Evolutionary conservation across 2,329 filamentous ascomycete species (phyloP).

Genomic region (Aspergillus novoparasiticus): DNA sequence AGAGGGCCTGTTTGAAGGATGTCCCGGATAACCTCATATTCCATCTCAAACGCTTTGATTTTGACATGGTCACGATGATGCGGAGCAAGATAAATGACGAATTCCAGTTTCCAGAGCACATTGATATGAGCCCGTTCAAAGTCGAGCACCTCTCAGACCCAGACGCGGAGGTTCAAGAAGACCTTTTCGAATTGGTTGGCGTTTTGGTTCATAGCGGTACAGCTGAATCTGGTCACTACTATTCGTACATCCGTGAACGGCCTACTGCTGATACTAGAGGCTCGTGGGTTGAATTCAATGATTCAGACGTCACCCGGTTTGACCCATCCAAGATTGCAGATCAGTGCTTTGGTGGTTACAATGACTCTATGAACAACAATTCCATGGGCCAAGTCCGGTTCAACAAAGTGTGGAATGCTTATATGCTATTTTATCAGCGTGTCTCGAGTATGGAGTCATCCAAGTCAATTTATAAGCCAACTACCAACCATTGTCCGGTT

Average conservation of each 20-base stretch:
- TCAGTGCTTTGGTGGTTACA: conserved; percentile 77
- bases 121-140: conserved; percentile 89
- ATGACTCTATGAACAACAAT: conserved; percentile 56
- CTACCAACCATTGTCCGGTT: conserved; percentile 52
- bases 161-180: conserved; percentile 58
- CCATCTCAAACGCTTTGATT: conserved; percentile 71
- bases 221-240: conserved; percentile 94
- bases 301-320: conserved; percentile 77
- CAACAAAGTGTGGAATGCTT: conserved; percentile 80
- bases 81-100: conserved; percentile 94
- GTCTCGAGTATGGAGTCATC: conserved; percentile 64
- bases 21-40: conserved; percentile 94
- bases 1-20: conserved; percentile 87
- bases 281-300: conserved; percentile 91
- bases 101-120: conserved; percentile 80
- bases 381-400: conserved; percentile 49
- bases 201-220: conserved; percentile 91
- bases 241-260: conserved; percentile 88
- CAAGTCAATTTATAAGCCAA: conserved; percentile 50
- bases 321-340: conserved; percentile 72
- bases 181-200: conserved; percentile 91
- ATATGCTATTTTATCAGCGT: conserved; percentile 97
- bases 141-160: conserved; percentile 77
- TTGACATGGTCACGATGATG: conserved; percentile 65
- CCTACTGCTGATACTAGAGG: conserved; percentile 53